phyloP scores from a whole-genome alignment of 2,329 filamentous ascomycete species.

The Phoma sp. region DNA sequence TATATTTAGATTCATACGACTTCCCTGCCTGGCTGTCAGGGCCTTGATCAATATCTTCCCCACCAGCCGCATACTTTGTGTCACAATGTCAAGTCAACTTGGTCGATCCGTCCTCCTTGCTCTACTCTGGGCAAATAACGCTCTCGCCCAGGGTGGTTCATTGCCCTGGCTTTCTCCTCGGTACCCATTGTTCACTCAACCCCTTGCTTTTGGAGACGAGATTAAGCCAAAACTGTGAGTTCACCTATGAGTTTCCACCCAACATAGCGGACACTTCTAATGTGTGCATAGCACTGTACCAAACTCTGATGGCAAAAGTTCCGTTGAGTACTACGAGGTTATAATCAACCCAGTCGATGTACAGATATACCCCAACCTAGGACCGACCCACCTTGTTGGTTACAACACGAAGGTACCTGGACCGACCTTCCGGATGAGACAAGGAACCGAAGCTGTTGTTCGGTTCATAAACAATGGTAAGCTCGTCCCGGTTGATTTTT shows the following conservation, averaged over 20 bases:
- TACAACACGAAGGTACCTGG: no score
- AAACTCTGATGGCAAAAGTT: neutral
- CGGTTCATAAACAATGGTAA: no score
- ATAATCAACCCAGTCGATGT: conserved; percentile 2
- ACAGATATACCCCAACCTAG: no score
- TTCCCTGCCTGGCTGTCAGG: no score
- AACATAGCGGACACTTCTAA: neutral
- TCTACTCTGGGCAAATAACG: neutral
- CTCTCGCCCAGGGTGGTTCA: neutral
- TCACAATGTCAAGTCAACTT: neutral
- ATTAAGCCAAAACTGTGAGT: neutral
- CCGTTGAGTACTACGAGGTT: conserved; percentile 1
- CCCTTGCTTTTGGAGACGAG: neutral
- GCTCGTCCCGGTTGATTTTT: no score
- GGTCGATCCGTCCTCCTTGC: neutral
- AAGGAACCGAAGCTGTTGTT: no score
- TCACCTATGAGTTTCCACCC: neutral
- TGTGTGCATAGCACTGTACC: neutral
- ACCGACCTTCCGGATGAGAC: no score
- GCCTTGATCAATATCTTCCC: no score
- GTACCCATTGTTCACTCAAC: neutral
- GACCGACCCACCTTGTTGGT: no score
- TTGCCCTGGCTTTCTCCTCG: neutral
- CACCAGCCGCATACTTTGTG: no score
- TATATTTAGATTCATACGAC: no score